Base-by-base conservation (phyloP, 768 basidiomycete genomes). In the Suillus bovinus region DNA sequence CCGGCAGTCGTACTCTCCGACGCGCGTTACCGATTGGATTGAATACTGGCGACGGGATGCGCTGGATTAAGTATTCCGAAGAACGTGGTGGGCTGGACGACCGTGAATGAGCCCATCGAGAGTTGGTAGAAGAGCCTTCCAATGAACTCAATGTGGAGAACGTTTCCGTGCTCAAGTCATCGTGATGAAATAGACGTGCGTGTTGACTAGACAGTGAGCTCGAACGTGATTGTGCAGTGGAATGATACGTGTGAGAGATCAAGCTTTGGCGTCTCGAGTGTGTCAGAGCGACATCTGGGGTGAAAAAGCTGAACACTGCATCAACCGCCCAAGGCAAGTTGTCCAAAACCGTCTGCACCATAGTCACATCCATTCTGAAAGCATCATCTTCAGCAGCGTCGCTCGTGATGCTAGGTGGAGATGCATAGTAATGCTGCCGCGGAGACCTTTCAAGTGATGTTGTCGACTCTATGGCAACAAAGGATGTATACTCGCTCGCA, bases 101-200 rank as follows among this genome's bases (percentile, higher is more conserved):
- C 54, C 66, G 71, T 22, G 68, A 68, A 6, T 63, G 20, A 38
- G 60, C 70, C 72, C 67, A 77, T 76, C 76, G 74, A 66, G 66
- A 77, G 39, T 72, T 76, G 16, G 74, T 74, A 24, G 70, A 72
- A 5, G 73, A 77, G 0, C 67, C 73, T 1, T 77, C 76, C 2
- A 86, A 66, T 4, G 85, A 82, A 62, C 85, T 86, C 47, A 85
- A 52, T 0, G 82, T 84, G 7, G 84, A 80, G 61, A 81, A 80
- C 1, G 78, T 77, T 39, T 63, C 62, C 0, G 59, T 58, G 61
- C 77, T 82, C 27, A 65, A 59, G 47, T 73, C 67, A n/a, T 66
- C 79, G 44, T 66, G 66, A 57, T 9, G 38, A 17, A 22, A 65
- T 59, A 2, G 46, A 61, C 66, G n/a, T 54, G 27, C 16, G 52